phyloP scores from a whole-genome alignment of 495 filamentous ascomycete species.

The Cenococcum geophilum region DNA sequence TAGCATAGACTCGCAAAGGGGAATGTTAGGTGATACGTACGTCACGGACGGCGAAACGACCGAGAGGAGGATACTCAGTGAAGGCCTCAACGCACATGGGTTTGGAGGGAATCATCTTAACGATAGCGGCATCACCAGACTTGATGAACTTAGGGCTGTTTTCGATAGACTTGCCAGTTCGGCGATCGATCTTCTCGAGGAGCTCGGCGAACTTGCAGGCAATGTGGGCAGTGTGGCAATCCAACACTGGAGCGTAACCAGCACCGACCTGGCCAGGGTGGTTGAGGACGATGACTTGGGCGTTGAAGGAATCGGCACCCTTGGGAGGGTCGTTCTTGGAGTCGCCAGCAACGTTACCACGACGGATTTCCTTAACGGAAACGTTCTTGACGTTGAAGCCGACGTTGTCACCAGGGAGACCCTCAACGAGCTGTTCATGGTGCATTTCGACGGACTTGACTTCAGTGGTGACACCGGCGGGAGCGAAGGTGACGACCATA shows the following conservation, averaged over 20 bases:
- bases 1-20: constrained; percentile 7
- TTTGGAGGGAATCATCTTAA: constrained; percentile 99
- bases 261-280: constrained; percentile 99
- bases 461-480: constrained; percentile 98
- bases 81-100: constrained; percentile 99
- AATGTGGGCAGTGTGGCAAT: constrained; percentile 99
- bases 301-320: constrained; percentile 88
- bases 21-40: constrained; percentile 20
- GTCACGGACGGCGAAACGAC: constrained; percentile 96
- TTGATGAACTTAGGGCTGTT: constrained; percentile 95
- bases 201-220: constrained; percentile 99
- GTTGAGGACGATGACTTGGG: constrained; percentile 99
- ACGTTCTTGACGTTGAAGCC: constrained; percentile 99
- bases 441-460: constrained; percentile 99
- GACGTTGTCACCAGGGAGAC: constrained; percentile 98
- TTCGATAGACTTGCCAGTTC: constrained; percentile 98
- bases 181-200: constrained; percentile 99
- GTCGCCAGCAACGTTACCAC: constrained; percentile 99
- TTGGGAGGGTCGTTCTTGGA: constrained; percentile 98
- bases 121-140: constrained; percentile 99
- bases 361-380: constrained; percentile 99
- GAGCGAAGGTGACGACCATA: constrained; percentile 96
- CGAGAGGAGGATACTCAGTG: constrained; percentile 98
- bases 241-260: constrained; percentile 96
- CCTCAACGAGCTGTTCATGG: constrained; percentile 97